phyloP scores from a whole-genome alignment of 768 basidiomycete genomes.

The Albatrellus ellisii region DNA sequence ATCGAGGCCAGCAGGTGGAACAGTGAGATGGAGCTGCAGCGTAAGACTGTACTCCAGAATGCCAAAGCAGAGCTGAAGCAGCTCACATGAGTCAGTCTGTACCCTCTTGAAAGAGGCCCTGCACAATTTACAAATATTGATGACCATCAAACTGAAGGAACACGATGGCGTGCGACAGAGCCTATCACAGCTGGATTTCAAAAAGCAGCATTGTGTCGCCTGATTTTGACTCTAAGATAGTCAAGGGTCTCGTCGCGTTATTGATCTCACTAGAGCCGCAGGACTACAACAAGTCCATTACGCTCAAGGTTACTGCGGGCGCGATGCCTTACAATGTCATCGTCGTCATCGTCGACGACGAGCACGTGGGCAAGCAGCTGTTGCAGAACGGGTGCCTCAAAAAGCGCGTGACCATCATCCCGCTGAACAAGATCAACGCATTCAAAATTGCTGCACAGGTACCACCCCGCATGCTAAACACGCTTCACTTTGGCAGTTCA shows the following conservation, averaged over 20 bases:
- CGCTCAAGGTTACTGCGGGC: conserved; percentile 87
- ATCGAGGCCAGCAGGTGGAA: conserved; percentile 63
- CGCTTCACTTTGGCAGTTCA: background rate
- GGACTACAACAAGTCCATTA: conserved; percentile 72
- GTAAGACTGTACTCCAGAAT: conserved; percentile 34
- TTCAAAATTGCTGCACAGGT: conserved; percentile 39
- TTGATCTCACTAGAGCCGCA: conserved; percentile 62
- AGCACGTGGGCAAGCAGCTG: too few species aligned
- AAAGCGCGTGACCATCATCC: conserved; percentile 88
- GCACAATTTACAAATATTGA: too few species aligned
- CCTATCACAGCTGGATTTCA: conserved; percentile 67
- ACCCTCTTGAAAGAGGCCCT: conserved; percentile 1
- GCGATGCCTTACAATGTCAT: conserved; percentile 87
- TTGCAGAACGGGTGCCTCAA: conserved; percentile 65
- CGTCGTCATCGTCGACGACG: too few species aligned
- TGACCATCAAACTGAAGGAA: too few species aligned
- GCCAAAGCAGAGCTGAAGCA: conserved; percentile 41
- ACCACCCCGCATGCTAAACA: conserved; percentile 10
- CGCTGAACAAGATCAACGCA: conserved; percentile 79
- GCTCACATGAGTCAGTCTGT: conserved; percentile 45
- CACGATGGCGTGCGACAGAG: conserved; percentile 55
- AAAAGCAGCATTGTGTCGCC: conserved; percentile 66
- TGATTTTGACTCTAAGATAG: conserved; percentile 71
- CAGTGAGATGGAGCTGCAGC: conserved; percentile 52
- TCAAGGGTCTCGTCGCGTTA: conserved; percentile 87